Evolutionary conservation across 176 grass and related monocot species (phyloP), one percentile per base, ranked within the genome.

Genomic region (Aegilops sharonensis): DNA sequence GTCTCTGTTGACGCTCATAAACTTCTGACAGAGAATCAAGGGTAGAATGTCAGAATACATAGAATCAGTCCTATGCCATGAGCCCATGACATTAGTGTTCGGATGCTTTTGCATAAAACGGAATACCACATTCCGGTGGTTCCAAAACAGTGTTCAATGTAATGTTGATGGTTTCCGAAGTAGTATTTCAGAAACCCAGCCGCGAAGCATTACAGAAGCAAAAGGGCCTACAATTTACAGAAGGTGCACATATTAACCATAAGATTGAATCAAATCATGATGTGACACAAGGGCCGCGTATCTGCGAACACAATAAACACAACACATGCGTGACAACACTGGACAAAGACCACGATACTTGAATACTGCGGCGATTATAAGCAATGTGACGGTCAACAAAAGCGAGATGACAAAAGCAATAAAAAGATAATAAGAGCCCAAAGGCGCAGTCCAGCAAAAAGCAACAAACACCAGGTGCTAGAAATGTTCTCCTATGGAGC

Each of bases 291-390:
- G 77, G 36, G 59, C 61, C 5, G 20, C 65, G 56, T 64, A 42
- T 40, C 81, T 4, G 36, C 60, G 84, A 84, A 84, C 11, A n/a
- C n/a, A 5, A 63, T 61, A 84, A 70, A 87, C 50, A 77, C 31
- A 75, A 88, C 43, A 88, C 64, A 81, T 17, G 15, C 11, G 0
- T 27, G 35, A 71, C 59, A 84, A 48, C 48, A 76, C 27, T 21
- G 9, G 61, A 74, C 59, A 81, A 76, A 69, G n/a, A 81, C 50
- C 24, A 72, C 14, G 11, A 72, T 72, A 20, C 36, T 72, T 84
- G 67, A 68, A 21, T 59, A 59, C 31, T 30, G 24, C 71, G 9
- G 31, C 63, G 74, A 40, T 9, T 81, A 75, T 5, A 45, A 29
- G 70, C 45, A 32, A 68, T 32, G 27, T 24, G 64, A 47, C 1